Evolutionary conservation across 208 protist genomes (phyloP).

Genomic region (Crithidia bombi): DNA sequence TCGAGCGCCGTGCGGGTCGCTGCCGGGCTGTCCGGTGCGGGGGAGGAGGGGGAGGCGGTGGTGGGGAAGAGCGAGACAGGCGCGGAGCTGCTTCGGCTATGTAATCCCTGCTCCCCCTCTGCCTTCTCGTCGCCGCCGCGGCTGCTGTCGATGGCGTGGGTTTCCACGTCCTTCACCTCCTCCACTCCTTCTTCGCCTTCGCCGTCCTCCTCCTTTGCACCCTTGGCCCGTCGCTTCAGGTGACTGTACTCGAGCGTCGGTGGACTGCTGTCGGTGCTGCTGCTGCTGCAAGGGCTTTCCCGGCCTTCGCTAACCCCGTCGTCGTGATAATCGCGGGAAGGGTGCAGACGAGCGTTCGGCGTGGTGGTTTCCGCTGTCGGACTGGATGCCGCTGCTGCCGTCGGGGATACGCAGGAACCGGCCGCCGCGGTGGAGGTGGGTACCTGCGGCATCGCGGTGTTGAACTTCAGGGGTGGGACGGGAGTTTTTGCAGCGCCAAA

Average conservation of each 20-base stretch:
- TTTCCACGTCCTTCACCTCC: neutral
- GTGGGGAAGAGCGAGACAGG: too few species aligned
- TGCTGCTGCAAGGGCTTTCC: too few species aligned
- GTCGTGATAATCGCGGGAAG: neutral
- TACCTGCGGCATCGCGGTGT: conserved; percentile 15
- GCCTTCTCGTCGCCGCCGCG: neutral
- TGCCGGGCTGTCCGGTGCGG: too few species aligned
- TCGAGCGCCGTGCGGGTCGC: too few species aligned
- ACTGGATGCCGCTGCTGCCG: neutral
- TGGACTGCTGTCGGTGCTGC: conserved; percentile 18
- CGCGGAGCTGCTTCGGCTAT: conserved; percentile 1
- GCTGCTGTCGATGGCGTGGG: neutral
- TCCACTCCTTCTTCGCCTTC: neutral
- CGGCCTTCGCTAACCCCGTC: too few species aligned
- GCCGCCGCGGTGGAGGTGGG: neutral
- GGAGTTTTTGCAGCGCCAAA: neutral
- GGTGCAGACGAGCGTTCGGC: neutral
- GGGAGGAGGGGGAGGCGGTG: too few species aligned
- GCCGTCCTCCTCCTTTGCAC: neutral
- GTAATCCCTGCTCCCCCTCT: neutral
- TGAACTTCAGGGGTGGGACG: conserved; percentile 5
- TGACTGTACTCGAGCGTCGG: conserved; percentile 37
- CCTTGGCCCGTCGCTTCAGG: conserved; percentile 20
- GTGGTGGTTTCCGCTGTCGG: neutral
- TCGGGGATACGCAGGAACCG: neutral